A percentile compares a stretch with the other conserved stretches of the same genome.
phyloP scores from a whole-genome alignment of 345 rosid species.

The Anastatica hierochuntica region DNA sequence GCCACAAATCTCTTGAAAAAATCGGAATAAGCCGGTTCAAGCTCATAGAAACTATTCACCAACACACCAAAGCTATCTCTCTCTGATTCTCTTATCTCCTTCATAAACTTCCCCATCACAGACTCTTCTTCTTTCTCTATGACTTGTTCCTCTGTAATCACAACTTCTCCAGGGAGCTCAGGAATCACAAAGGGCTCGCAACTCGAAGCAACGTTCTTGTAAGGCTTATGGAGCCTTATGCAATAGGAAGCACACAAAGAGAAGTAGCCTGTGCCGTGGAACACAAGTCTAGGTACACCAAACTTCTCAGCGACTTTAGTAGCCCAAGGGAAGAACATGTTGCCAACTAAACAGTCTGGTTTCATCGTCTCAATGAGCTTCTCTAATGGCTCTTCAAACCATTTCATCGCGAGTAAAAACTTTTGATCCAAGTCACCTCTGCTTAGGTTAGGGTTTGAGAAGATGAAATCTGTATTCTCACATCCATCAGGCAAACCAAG shows the following conservation, averaged over 20 bases:
- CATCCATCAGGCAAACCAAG: constrained; percentile 40
- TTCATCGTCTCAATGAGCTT: constrained; percentile 25
- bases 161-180: constrained; percentile 37
- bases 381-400: constrained; percentile 38
- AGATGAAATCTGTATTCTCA: constrained; percentile 30
- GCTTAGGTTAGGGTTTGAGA: background rate
- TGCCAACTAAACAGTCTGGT: constrained; percentile 48
- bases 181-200: constrained; percentile 39
- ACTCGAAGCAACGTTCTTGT: constrained; percentile 29
- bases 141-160: constrained; percentile 31
- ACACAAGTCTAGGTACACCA: constrained; percentile 42
- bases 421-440: constrained; percentile 10
- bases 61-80: constrained; percentile 44
- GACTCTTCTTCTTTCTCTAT: background rate
- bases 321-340: constrained; percentile 55
- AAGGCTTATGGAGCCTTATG: constrained; percentile 31
- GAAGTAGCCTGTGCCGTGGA: constrained; percentile 41
- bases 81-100: constrained; percentile 31
- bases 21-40: constrained; percentile 46
- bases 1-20: constrained; percentile 30
- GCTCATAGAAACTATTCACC: constrained; percentile 68
- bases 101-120: constrained; percentile 7
- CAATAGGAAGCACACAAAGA: constrained; percentile 27
- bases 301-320: constrained; percentile 38
- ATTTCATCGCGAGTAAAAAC: constrained; percentile 23